Evolutionary conservation across 2,329 filamentous ascomycete genomes (phyloP).

Genomic region (Pseudogymnoascus sp.): DNA sequence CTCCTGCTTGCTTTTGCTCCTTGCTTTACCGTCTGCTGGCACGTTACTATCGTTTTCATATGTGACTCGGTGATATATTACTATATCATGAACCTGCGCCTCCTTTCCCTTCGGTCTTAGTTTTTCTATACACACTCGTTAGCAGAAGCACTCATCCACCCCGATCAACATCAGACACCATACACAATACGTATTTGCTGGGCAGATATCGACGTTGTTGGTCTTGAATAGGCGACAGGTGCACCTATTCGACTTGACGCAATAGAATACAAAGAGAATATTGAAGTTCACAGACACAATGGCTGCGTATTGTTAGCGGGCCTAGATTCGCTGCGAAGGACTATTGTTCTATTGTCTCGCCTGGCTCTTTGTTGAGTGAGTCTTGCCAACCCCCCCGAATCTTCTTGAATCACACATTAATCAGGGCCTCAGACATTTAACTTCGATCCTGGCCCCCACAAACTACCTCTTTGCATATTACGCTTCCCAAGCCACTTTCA

Average conservation of each 20-base stretch:
- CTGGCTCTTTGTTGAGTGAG: neutral
- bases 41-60: neutral
- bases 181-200: neutral
- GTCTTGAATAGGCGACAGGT: neutral
- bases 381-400: neutral
- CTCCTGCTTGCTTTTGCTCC: neutral
- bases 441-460: neutral
- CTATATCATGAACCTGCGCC: neutral
- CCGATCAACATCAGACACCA: neutral
- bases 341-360: neutral
- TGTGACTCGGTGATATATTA: neutral
- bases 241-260: neutral
- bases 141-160: neutral
- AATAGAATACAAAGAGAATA: neutral
- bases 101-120: neutral
- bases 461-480: neutral
- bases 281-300: neutral
- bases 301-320: neutral
- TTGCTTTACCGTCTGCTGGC: neutral
- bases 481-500: neutral
- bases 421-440: neutral
- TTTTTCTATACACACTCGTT: conserved; percentile 1
- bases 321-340: neutral
- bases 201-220: neutral
- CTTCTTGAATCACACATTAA: neutral